Base-by-base conservation (phyloP, 352 stramenopile species). In the Achlya hypogyna region DNA sequence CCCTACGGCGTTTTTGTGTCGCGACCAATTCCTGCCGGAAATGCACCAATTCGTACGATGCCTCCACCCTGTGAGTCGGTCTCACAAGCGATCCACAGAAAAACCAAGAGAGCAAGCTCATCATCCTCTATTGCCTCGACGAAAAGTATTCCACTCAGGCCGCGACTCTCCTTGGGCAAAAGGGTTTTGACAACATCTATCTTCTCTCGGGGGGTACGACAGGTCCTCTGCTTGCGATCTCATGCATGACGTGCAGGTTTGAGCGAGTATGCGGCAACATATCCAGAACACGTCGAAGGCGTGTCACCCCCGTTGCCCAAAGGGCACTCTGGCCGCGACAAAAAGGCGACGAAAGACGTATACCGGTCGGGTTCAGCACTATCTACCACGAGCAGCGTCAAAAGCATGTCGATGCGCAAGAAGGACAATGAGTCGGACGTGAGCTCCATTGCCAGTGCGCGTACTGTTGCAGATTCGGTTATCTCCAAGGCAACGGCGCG, bases 111-210 rank as follows among this genome's bases (percentile, higher is more conserved):
- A 74, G 74, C 63, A 82, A 88, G 71, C 72, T 91, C 27, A 81
- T 93, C 35, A 79, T 93, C 31, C 40, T 93, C 20, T 93, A 93
- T 69, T 82, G 89, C 63, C 51, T 85, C 59, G 82, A 91, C 54
- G 84, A 91, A 38, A 89, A 85, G 62, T 71, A 73, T 0, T 78
- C 78, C 22, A 63, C 74, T 25, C 76, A 85, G 58, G 88, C 81
- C 0, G 84, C 84, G 0, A 80, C 86, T 60, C 81, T 76, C 28
- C 73, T 93, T 38, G 82, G 89, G 14, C 84, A 93, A 69, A 82
- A 82, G 14, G 84, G 84, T 12, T 91, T 93, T 53, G 81, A 91
- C 75, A 93, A 93, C 72, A 74, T 93, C 32, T 91, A 89, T 72
- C 78, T 93, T 38, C 82, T 93, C 52, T 82, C 78, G 0, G 81